Conservation (phyloP, 805 yeast species). For the Jamesozyma lodderae region DNA sequence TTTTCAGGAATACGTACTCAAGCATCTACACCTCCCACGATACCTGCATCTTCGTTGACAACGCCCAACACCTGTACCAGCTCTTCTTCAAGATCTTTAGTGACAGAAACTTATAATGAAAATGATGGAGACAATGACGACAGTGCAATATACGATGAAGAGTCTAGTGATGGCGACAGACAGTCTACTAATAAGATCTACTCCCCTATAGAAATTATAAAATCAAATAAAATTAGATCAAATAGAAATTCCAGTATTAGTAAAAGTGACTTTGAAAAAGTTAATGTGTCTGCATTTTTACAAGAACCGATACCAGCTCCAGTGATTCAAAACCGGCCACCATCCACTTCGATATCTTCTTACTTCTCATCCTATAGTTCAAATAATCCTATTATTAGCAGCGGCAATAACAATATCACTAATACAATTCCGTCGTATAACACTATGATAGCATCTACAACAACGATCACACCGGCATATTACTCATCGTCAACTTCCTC, state of each 20-base stretch:
- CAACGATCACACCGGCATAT: too few species aligned
- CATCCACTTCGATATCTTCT: conserved; percentile 22
- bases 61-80: too few species aligned
- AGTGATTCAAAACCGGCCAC: conserved; percentile 7
- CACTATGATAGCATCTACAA: background rate
- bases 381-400: conserved; percentile 7
- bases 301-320: background rate
- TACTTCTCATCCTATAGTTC: conserved; percentile 14
- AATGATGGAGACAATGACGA: background rate
- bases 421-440: background rate
- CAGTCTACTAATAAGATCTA: background rate
- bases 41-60: too few species aligned
- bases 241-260: background rate
- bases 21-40: too few species aligned
- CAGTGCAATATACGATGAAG: too few species aligned
- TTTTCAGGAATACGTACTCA: too few species aligned
- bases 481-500: background rate
- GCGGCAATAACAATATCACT: conserved; percentile 5
- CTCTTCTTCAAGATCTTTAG: too few species aligned
- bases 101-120: background rate
- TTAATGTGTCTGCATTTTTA: background rate
- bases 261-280: background rate
- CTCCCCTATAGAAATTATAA: conserved; percentile 4
- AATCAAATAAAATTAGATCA: background rate
- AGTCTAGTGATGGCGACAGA: background rate